Evolutionary conservation across 805 yeast genomes (phyloP), one percentile per base, ranked within the genome.

Genomic region (Candida stauntonica): DNA sequence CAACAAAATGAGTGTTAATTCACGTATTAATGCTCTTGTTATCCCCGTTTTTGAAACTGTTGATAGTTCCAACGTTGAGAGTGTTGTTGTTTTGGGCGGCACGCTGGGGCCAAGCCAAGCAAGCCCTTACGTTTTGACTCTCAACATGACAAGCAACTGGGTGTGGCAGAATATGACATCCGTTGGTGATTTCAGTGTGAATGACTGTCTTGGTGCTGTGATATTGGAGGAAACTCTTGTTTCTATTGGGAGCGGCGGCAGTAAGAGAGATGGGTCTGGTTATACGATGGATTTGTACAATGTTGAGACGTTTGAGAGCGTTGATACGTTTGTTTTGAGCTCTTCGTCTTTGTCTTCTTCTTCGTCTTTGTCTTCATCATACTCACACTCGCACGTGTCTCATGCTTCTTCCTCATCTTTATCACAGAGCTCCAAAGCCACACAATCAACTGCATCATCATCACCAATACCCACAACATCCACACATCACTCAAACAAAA

Each of bases 41-140:
- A 58, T 83, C 21, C 86, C 91, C 0, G 58, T 78, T 1, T 77
- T 77, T 48, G 29, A 17, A 7, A 29, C 29, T 3, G 23, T 17
- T 5, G 33, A 21, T n/a, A 21, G 18, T 9, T 61, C 53, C 13
- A 38, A 54, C 3, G 49, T 50, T 24, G 44, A 36, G 7, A 43
- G 44, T 21, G 67, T 78, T 0, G 52, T 85, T 8, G 67, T 81
- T 31, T 41, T 82, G 12, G 93, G 93, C 5, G 94, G 95, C 3
- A 11, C 58, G 62, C 29, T 66, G 65, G 60, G 55, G 52, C 17
- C 73, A 79, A 82, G 46, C 41, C 29, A 70, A 70, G 75, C 48
- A 36, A 27, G 42, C 26, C 51, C 55, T 36, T 43, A 45, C 26
- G 43, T 52, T 12, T 15, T 52, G 41, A 41, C 42, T 12, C 32